A percentile compares a stretch with the other conserved stretches of the same genome.
Conservation (phyloP, 1,139 yeast genomes). For the Yamadazyma spencermartinsiae region DNA sequence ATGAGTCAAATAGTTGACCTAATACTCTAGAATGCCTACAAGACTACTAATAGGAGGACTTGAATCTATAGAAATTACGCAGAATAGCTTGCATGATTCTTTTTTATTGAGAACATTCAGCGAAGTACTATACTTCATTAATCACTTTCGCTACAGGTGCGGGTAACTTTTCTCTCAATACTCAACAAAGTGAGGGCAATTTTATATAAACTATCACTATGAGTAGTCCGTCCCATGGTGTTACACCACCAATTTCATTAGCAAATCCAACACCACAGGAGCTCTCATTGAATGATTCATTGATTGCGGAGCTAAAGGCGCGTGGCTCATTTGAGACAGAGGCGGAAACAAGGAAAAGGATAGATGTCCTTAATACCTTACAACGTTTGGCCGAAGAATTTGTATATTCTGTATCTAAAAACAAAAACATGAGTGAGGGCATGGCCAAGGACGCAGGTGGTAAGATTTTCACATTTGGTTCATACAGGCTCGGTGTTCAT, state of each 20-base stretch:
- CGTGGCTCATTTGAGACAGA: conserved; percentile 91
- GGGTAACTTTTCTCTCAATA: conserved; percentile 1
- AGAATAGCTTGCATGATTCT: too few species aligned
- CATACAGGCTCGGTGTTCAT: conserved; percentile 90
- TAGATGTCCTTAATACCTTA: conserved; percentile 64
- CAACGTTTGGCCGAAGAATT: conserved; percentile 78
- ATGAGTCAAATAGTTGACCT: too few species aligned
- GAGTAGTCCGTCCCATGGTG: conserved; percentile 57
- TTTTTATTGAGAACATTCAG: too few species aligned
- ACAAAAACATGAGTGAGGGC: conserved; percentile 91
- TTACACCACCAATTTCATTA: conserved; percentile 84
- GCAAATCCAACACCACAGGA: conserved; percentile 86
- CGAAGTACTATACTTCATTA: too few species aligned
- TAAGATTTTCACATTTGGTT: conserved; percentile 91
- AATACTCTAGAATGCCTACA: too few species aligned
- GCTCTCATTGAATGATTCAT: conserved; percentile 65
- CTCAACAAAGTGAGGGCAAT: neutral
- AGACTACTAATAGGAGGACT: too few species aligned
- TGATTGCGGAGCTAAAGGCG: conserved; percentile 76
- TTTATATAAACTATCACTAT: conserved; percentile 11
- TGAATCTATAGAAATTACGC: too few species aligned
- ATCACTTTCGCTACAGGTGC: neutral
- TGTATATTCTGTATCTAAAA: conserved; percentile 75
- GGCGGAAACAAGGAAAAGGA: conserved; percentile 74
- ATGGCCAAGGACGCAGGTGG: conserved; percentile 99